Percentiles rank a stretch among this genome's conserved stretches.
Conservation (phyloP, 768 basidiomycete species). For the Cystofilobasidium bisporidii region DNA sequence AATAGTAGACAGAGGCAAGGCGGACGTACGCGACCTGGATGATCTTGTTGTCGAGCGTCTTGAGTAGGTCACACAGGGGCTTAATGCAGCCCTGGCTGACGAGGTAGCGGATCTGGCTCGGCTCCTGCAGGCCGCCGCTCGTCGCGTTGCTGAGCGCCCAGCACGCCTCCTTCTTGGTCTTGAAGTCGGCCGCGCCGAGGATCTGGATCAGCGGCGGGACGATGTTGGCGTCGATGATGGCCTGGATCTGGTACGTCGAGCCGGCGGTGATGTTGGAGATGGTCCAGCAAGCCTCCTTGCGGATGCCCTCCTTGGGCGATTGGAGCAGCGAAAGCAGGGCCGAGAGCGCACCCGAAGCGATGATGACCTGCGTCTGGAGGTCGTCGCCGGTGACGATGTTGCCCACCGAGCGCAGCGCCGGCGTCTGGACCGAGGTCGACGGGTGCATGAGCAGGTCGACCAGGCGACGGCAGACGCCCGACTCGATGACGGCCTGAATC, state of each 20-base stretch:
- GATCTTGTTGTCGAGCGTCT: slow-evolving; percentile 99
- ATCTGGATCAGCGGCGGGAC: slow-evolving; percentile 98
- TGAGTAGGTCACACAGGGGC: slow-evolving; percentile 88
- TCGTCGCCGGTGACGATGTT: slow-evolving; percentile 99
- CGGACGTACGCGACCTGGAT: slow-evolving; percentile 48
- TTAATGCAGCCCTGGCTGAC: slow-evolving; percentile 98
- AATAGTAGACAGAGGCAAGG: background rate
- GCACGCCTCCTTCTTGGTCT: slow-evolving; percentile 98
- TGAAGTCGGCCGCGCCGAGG: slow-evolving; percentile 94
- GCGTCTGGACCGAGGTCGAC: slow-evolving; percentile 85
- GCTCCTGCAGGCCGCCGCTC: slow-evolving; percentile 92
- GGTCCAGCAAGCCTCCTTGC: slow-evolving; percentile 99
- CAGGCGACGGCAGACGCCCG: slow-evolving; percentile 90
- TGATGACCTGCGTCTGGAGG: slow-evolving; percentile 97
- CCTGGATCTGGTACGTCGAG: slow-evolving; percentile 81
- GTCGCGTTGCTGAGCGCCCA: slow-evolving; percentile 99
- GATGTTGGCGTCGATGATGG: slow-evolving; percentile 91
- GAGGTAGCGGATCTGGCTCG: slow-evolving; percentile 92
- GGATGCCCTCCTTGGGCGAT: slow-evolving; percentile 95
- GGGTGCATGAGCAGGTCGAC: slow-evolving; percentile 85
- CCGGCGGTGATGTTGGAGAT: slow-evolving; percentile 98
- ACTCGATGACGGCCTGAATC: slow-evolving; percentile 98
- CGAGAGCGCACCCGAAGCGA: slow-evolving; percentile 91
- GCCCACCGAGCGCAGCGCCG: slow-evolving; percentile 93
- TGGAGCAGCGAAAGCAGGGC: slow-evolving; percentile 86